phyloP scores from a whole-genome alignment of 2,329 filamentous ascomycete genomes.

The Nemania diffusa region DNA sequence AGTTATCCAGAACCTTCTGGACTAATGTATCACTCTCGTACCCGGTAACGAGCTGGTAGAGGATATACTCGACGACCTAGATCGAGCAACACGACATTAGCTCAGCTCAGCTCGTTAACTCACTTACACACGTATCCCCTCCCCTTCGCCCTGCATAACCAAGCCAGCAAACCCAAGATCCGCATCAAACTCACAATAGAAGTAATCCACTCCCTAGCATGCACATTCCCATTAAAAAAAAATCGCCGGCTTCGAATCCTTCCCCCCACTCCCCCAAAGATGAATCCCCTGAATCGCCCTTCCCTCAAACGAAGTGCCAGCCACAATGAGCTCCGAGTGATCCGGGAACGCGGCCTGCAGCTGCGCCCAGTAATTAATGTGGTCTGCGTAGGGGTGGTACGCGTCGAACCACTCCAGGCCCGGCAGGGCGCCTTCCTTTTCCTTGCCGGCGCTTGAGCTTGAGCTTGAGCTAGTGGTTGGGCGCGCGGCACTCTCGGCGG shows the following conservation, averaged over 20 bases:
- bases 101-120: too few relatives aligned
- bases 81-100: neutral
- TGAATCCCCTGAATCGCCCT: constrained; percentile 69
- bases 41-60: constrained; percentile 58
- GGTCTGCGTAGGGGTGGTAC: constrained; percentile 65
- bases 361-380: constrained; percentile 59
- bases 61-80: constrained; percentile 59
- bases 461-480: too few relatives aligned
- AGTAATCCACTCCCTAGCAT: constrained; percentile 66
- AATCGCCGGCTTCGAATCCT: constrained; percentile 59
- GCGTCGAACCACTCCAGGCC: constrained; percentile 61
- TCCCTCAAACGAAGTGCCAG: constrained; percentile 58
- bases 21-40: constrained; percentile 54
- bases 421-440: constrained; percentile 38
- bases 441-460: neutral
- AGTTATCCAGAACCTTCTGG: constrained; percentile 61
- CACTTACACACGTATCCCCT: neutral
- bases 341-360: constrained; percentile 57
- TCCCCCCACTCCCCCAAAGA: constrained; percentile 60
- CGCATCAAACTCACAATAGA: constrained; percentile 61
- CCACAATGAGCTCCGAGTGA: constrained; percentile 60
- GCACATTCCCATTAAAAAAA: constrained; percentile 64
- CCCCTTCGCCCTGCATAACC: neutral
- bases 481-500: constrained; percentile 42
- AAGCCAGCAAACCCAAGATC: neutral